phyloP scores from a whole-genome alignment of 2,329 filamentous ascomycete genomes.

The Monilinia laxa region DNA sequence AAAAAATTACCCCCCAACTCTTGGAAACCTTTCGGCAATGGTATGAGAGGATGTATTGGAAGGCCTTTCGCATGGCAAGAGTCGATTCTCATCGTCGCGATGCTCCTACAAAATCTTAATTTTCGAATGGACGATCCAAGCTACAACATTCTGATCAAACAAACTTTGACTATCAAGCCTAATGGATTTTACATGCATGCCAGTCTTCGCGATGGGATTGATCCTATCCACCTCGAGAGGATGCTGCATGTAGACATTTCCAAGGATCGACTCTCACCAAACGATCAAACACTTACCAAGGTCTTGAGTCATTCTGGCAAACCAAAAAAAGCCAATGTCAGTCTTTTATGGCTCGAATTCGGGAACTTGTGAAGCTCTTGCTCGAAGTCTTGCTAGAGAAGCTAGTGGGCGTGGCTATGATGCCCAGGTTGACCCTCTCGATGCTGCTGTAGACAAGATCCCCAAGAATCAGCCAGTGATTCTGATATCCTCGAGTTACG shows the following conservation, averaged over 20 bases:
- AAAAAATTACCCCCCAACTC: slow-evolving; percentile 60
- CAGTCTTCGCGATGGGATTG: slow-evolving; percentile 47
- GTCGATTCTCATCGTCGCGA: slow-evolving; percentile 58
- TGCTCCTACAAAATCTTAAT: slow-evolving; percentile 71
- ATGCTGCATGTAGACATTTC: slow-evolving; percentile 35
- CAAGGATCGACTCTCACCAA: slow-evolving; percentile 8
- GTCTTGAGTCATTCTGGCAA: slow-evolving; percentile 5
- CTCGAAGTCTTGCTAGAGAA: slow-evolving; percentile 60
- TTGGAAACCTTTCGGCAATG: slow-evolving; percentile 78
- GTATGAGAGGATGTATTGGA: slow-evolving; percentile 69
- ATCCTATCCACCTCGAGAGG: slow-evolving; percentile 46
- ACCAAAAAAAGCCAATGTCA: slow-evolving; percentile 47
- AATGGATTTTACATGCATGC: slow-evolving; percentile 64
- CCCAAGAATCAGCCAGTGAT: slow-evolving; percentile 61
- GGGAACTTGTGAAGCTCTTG: slow-evolving; percentile 71
- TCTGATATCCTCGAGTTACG: slow-evolving; percentile 70
- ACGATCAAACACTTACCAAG: background rate
- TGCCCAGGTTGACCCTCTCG: slow-evolving; percentile 53
- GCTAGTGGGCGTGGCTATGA: slow-evolving; percentile 60
- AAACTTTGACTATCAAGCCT: slow-evolving; percentile 62
- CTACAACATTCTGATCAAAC: slow-evolving; percentile 56
- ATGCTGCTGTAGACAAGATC: slow-evolving; percentile 60
- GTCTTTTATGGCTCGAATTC: slow-evolving; percentile 73
- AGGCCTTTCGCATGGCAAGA: slow-evolving; percentile 76
- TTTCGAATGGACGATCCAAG: slow-evolving; percentile 60